Evolutionary conservation across 2,329 filamentous ascomycete genomes (phyloP), one percentile per base, ranked within the genome.

Genomic region (Fusarium sp.): DNA sequence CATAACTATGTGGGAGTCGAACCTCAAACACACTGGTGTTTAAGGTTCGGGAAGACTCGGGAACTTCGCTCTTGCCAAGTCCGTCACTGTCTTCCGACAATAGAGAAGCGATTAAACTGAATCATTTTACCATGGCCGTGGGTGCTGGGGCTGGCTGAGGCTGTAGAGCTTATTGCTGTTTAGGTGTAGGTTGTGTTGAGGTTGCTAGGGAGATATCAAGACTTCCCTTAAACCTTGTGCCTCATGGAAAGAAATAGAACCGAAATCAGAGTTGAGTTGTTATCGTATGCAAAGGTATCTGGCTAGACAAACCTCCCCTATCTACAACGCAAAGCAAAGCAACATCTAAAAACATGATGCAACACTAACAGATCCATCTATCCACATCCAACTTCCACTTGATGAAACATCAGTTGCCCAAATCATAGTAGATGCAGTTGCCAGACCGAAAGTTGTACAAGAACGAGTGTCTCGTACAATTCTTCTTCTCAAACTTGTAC

Each of bases 381-480:
- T 25, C 14, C 10, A 25, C 10, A 50, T 50, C n/a, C 60, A 50
- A 45, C 20, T 20, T 18, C 45, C 23, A 48, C 14, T 27, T 10
- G n/a, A 37, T 14, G 23, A 54, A 54, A 50, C n/a, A 66, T 76
- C 67, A 78, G n/a, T 81, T 83, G 34, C 85, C 86, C 50, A 98
- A 83, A 83, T 98, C 95, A 82, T 98, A 98, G 80, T 96, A 94
- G 60, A 98, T 88, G 81, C 94, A 95, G 68, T 89, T 92, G 0
- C 93, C 94, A 11, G 94, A 97, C 69, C 95, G 88, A 78, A 97
- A 98, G 79, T 98, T 98, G 84, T 97, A 98, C 62, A 98, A 89
- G 83, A 97, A 97, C 13, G 94, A 93, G 81, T 95, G 94, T 56
- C 90, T 88, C 27, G 89, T 88, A 10, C 87, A 89, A 5, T 87